Conservation (phyloP, 192 early-diverging fungal species). For the Borealophlyctis nickersoniae region DNA sequence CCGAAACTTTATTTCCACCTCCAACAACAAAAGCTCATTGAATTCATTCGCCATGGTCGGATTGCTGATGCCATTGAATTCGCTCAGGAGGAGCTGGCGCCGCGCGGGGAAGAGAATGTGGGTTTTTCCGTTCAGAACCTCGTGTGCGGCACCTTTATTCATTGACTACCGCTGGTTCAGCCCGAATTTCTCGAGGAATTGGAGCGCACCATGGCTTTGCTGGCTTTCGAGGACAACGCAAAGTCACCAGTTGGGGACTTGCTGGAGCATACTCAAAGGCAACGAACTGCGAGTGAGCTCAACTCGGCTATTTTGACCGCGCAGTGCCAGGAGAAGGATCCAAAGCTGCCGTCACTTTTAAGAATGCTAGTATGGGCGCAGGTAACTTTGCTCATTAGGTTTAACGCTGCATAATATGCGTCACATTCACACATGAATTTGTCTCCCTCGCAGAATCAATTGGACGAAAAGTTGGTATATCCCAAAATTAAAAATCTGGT, state of each 20-base stretch:
- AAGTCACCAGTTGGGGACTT: slow-evolving; percentile 80
- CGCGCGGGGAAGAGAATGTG: slow-evolving; percentile 95
- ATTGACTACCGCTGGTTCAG: slow-evolving; percentile 26
- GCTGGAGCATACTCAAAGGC: slow-evolving; percentile 82
- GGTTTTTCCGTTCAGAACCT: neutral
- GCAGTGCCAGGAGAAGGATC: slow-evolving; percentile 90
- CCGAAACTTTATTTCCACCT: slow-evolving; percentile 92
- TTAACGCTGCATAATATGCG: slow-evolving; percentile 1
- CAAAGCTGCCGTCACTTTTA: slow-evolving; percentile 86
- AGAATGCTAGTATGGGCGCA: slow-evolving; percentile 95
- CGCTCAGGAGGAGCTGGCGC: slow-evolving; percentile 95
- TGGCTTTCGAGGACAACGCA: slow-evolving; percentile 80
- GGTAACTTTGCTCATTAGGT: slow-evolving; percentile 26
- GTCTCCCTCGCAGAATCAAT: slow-evolving; percentile 49
- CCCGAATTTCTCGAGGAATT: slow-evolving; percentile 94
- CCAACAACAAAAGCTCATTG: slow-evolving; percentile 96
- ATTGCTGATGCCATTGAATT: slow-evolving; percentile 86
- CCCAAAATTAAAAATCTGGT: slow-evolving; percentile 85
- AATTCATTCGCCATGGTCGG: slow-evolving; percentile 81
- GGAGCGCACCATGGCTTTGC: slow-evolving; percentile 92
- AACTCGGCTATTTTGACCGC: slow-evolving; percentile 88
- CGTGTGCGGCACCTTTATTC: neutral
- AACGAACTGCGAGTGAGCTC: slow-evolving; percentile 90
- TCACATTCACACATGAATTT: neutral
- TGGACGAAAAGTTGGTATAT: slow-evolving; percentile 79